Base-by-base conservation (phyloP, 768 basidiomycete genomes). In the Lactarius akahatsu region DNA sequence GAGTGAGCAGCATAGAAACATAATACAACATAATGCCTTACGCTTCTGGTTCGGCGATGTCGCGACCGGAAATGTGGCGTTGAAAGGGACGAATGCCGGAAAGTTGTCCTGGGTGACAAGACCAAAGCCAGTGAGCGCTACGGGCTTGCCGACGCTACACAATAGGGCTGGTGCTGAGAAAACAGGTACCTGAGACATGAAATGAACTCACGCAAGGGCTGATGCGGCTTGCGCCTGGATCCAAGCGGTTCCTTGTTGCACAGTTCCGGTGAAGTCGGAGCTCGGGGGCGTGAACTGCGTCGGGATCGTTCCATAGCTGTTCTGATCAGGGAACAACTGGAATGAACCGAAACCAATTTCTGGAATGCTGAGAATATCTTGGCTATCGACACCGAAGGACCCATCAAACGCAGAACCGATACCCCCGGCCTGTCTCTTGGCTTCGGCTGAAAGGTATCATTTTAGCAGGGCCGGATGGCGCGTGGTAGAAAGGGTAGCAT, bases 251-350 rank as follows among this genome's bases (percentile, higher is more conserved):
- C 76, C 79, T 23, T 73, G 64, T 15, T 70, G 59, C 45, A 79
- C 68, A 1, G 74, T 72, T 40, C 72, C 67, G 54, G 63, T 59
- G 26, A 73, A 71, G 59, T 62, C 57, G 50, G 56, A 18, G 13
- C 58, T 57, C 40, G 69, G 63, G 11, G 63, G 26, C 40, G 34
- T 41, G 40, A 41, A 23, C 32, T 54, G 64, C 34, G 63, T 56
- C 43, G 65, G 61, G 20, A 57, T n/a, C 26, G 67, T 16, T 26
- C 32, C 64, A 70, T 79, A 79, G 55, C 66, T 65, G 55, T 72
- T 71, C 71, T 78, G 77, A 62, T 79, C 78, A 13, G 78, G 79
- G 71, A 78, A 77, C 55, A 78, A 58, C 71, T 78, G 79, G 74
- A 79, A 78, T 47, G 77, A 73, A 45, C 72, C 73, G 50, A 78